Percentiles rank a stretch among this genome's conserved stretches.
Evolutionary conservation across 768 basidiomycete genomes (phyloP).

Genomic region (Collybia sp.): DNA sequence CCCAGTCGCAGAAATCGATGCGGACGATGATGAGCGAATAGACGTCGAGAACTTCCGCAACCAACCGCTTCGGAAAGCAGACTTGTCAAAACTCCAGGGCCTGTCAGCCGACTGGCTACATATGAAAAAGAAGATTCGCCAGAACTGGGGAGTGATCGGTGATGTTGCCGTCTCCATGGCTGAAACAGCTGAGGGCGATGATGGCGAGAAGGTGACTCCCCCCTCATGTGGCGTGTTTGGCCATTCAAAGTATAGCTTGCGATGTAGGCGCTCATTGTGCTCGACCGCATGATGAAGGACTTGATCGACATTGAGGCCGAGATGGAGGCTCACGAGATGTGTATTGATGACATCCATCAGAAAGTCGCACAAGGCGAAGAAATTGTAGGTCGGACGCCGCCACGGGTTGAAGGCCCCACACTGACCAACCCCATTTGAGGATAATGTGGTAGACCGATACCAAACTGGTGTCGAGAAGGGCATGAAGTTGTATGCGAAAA

Average conservation of each 20-base stretch:
- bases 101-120: conserved; percentile 59
- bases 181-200: conserved; percentile 53
- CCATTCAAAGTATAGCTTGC: conserved; percentile 3
- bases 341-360: conserved; percentile 54
- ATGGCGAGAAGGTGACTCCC: conserved; percentile 43
- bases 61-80: conserved; percentile 57
- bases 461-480: conserved; percentile 34
- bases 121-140: conserved; percentile 45
- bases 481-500: conserved; percentile 43
- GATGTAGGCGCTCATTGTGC: conserved; percentile 45
- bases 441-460: conserved; percentile 47
- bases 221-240: neutral
- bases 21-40: conserved; percentile 42
- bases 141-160: conserved; percentile 39
- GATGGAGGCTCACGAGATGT: conserved; percentile 50
- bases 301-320: conserved; percentile 64
- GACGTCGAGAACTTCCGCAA: conserved; percentile 59
- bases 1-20: conserved; percentile 11
- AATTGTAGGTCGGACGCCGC: conserved; percentile 42
- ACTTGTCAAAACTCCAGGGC: conserved; percentile 49
- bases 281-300: conserved; percentile 66
- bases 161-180: conserved; percentile 56
- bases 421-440: conserved; percentile 27
- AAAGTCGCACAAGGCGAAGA: conserved; percentile 47
- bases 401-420: conserved; percentile 1